Evolutionary conservation across 192 early-diverging fungal species (phyloP).

Genomic region (Entrophospora sp.): DNA sequence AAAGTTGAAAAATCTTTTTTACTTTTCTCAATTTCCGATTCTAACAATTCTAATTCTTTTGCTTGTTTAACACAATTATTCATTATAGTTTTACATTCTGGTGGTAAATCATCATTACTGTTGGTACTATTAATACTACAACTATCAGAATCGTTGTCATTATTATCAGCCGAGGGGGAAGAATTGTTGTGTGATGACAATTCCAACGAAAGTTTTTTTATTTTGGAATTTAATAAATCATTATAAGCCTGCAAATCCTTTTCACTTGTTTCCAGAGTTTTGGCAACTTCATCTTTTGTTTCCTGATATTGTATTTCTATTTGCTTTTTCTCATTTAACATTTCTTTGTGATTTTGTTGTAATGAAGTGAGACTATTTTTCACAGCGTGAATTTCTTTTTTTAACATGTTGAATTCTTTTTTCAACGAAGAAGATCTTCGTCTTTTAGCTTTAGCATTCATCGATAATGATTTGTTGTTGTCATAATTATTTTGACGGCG

Average conservation of each 20-base stretch:
- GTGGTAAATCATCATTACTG: not conserved
- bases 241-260: not conserved
- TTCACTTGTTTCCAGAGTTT: slow-evolving; percentile 10
- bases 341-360: slow-evolving; percentile 10
- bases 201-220: not conserved
- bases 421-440: no score
- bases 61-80: slow-evolving; percentile 13
- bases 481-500: no score
- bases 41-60: slow-evolving; percentile 1
- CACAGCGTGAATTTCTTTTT: slow-evolving; percentile 18
- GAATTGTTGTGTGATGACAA: not conserved
- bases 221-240: slow-evolving; percentile 13
- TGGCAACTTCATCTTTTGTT: slow-evolving; percentile 5
- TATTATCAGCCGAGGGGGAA: no score
- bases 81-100: slow-evolving; percentile 9
- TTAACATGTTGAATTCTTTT: not conserved
- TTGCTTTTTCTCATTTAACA: slow-evolving; percentile 20
- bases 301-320: slow-evolving; percentile 14
- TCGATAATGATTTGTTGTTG: no score
- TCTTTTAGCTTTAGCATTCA: no score
- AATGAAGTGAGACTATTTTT: slow-evolving; percentile 3
- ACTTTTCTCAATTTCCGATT: slow-evolving; percentile 11
- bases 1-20: slow-evolving; percentile 5
- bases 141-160: no score
- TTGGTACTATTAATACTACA: not conserved